phyloP scores from a whole-genome alignment of 805 yeast species.

The Priceomyces fermenticarens region DNA sequence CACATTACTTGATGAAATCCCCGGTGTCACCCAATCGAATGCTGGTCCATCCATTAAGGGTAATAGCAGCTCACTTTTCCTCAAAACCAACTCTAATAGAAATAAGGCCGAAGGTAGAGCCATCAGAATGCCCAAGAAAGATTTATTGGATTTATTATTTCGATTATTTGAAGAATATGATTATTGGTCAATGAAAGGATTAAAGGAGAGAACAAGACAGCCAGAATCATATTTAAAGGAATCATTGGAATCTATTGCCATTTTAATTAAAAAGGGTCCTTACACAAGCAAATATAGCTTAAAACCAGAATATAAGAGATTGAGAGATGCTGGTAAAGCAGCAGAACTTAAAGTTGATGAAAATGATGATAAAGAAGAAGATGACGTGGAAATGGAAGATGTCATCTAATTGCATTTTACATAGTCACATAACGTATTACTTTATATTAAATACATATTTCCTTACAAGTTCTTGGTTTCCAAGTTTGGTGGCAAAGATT shows the following conservation, averaged over 20 bases:
- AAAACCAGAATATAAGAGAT: conserved; percentile 83
- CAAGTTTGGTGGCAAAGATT: conserved; percentile 94
- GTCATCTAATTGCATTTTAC: conserved; percentile 37
- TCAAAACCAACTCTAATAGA: conserved; percentile 39
- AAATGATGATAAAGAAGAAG: conserved; percentile 49
- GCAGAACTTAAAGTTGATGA: conserved; percentile 54
- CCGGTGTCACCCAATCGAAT: conserved; percentile 84
- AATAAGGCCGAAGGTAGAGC: conserved; percentile 79
- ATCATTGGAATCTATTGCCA: conserved; percentile 85
- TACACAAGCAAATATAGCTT: conserved; percentile 89
- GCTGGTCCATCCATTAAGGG: conserved; percentile 80
- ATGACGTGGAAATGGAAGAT: conserved; percentile 74
- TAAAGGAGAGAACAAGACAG: conserved; percentile 90
- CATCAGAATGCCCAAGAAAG: conserved; percentile 90
- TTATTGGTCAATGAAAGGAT: conserved; percentile 93
- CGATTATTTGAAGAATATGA: conserved; percentile 90
- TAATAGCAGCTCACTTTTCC: conserved; percentile 65
- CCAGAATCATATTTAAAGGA: conserved; percentile 93
- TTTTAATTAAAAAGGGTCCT: conserved; percentile 90
- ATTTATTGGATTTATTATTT: conserved; percentile 83
- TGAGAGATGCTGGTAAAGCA: conserved; percentile 74
- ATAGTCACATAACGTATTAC: conserved; percentile 2
- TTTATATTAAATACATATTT: conserved; percentile 5
- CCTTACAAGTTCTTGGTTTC: conserved; percentile 54
- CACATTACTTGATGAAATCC: conserved; percentile 71